phyloP scores from a whole-genome alignment of 2,329 filamentous ascomycete genomes.

The Nothopassalora personata region DNA sequence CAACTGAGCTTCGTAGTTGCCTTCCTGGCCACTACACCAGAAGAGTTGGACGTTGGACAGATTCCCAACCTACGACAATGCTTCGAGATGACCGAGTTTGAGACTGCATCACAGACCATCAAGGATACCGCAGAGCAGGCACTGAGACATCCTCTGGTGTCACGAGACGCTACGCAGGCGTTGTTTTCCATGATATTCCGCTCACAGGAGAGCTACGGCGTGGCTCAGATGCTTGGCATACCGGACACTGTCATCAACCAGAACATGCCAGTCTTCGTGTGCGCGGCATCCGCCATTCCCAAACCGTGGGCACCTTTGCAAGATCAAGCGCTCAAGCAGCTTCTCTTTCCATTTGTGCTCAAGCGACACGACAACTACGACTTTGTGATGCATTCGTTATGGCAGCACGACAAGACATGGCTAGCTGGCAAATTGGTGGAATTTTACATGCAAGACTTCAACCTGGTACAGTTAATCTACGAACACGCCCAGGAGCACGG shows the following conservation, averaged over 20 bases:
- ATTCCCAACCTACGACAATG: constrained; percentile 77
- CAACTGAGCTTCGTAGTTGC: constrained; percentile 92
- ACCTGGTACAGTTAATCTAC: constrained; percentile 63
- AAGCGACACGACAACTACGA: constrained; percentile 73
- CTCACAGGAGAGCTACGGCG: constrained; percentile 53
- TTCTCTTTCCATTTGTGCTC: constrained; percentile 78
- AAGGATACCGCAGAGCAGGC: constrained; percentile 60
- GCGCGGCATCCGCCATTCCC: constrained; percentile 70
- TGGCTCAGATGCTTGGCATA: constrained; percentile 52
- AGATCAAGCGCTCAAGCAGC: constrained; percentile 66
- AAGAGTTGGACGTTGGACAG: constrained; percentile 74
- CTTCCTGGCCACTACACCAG: constrained; percentile 68
- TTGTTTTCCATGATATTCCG: constrained; percentile 59
- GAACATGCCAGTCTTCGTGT: constrained; percentile 72
- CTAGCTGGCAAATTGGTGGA: constrained; percentile 75
- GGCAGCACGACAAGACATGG: constrained; percentile 86
- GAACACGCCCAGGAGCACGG: constrained; percentile 75
- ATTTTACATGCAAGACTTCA: constrained; percentile 64
- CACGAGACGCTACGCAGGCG: constrained; percentile 71
- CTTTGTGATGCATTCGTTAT: constrained; percentile 85
- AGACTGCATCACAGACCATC: constrained; percentile 55
- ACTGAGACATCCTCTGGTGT: constrained; percentile 80
- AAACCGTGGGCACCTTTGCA: constrained; percentile 73
- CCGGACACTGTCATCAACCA: constrained; percentile 60
- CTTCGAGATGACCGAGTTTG: constrained; percentile 63